These are phyloP conservation scores for Mortierella sp. DNA, from an alignment of 371 early-diverging fungal species.

Conservation along the genomic window DNA sequence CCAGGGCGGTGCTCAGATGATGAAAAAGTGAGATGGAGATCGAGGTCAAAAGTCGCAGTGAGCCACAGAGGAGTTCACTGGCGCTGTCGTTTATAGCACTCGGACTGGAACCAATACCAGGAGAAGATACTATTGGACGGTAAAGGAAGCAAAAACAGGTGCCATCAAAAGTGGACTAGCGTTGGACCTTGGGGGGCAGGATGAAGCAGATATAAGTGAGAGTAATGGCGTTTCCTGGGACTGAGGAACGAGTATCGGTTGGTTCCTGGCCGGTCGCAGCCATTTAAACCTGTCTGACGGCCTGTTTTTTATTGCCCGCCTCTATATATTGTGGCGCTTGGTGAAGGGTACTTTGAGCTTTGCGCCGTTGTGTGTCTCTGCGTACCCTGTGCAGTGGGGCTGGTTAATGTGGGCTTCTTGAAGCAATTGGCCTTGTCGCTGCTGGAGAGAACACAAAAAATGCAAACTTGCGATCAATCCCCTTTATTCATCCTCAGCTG, in stretches of 20 bases:
- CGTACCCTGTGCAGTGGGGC: neutral
- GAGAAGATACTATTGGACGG: neutral
- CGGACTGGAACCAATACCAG: conserved; percentile 8
- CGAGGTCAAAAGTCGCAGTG: neutral
- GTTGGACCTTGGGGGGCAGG: neutral
- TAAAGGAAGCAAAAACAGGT: neutral
- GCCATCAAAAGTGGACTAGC: neutral
- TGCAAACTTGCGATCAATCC: neutral
- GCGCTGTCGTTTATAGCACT: neutral
- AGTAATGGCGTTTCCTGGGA: conserved; percentile 2
- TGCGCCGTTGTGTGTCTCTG: neutral
- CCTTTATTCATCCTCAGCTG: neutral
- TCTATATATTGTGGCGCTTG: neutral
- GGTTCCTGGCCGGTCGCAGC: conserved; percentile 4
- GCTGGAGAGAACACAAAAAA: neutral
- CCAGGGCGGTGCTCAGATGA: conserved; percentile 9
- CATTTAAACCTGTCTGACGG: neutral
- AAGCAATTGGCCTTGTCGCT: neutral
- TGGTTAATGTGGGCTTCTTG: neutral
- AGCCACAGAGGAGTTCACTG: neutral
- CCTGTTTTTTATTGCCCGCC: conserved; percentile 8
- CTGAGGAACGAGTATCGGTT: neutral
- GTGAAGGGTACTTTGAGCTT: neutral
- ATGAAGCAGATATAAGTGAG: neutral
- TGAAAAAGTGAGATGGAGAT: conserved; percentile 10